Evolutionary conservation across 495 filamentous ascomycete genomes (phyloP).

Genomic region (Neurospora intermedia): DNA sequence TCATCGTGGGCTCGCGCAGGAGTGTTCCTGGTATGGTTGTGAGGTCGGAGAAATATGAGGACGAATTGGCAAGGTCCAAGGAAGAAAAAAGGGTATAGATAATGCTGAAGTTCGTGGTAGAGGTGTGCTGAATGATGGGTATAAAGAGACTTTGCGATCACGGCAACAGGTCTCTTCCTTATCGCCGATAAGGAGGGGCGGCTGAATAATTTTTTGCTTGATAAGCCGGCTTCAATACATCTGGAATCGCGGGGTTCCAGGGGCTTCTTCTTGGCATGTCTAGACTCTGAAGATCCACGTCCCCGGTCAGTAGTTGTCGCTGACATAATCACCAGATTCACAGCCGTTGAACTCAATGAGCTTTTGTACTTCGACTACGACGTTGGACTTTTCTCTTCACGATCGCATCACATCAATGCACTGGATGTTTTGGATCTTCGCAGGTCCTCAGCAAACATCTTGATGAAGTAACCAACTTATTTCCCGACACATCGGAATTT

Average conservation of each 20-base stretch:
- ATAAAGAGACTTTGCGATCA: background rate
- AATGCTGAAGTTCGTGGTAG: background rate
- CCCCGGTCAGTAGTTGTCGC: background rate
- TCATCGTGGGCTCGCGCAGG: constrained; percentile 24
- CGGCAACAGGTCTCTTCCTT: background rate
- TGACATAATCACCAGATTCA: background rate
- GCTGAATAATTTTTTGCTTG: background rate
- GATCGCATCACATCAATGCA: background rate
- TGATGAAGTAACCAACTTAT: background rate
- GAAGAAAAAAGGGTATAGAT: background rate
- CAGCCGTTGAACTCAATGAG: background rate
- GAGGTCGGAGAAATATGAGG: background rate
- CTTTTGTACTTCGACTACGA: background rate
- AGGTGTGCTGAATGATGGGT: background rate
- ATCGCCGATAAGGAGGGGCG: background rate
- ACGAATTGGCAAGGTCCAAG: background rate
- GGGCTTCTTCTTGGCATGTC: background rate
- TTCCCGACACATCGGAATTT: background rate
- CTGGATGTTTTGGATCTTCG: background rate
- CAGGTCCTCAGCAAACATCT: background rate
- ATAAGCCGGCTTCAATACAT: background rate
- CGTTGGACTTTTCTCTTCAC: background rate
- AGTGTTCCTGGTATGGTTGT: background rate
- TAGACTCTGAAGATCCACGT: no score
- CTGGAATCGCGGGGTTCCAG: background rate